These are phyloP conservation scores for Cocos nucifera DNA, from an alignment of 176 grass and related monocot species.

Conservation along the genomic window DNA sequence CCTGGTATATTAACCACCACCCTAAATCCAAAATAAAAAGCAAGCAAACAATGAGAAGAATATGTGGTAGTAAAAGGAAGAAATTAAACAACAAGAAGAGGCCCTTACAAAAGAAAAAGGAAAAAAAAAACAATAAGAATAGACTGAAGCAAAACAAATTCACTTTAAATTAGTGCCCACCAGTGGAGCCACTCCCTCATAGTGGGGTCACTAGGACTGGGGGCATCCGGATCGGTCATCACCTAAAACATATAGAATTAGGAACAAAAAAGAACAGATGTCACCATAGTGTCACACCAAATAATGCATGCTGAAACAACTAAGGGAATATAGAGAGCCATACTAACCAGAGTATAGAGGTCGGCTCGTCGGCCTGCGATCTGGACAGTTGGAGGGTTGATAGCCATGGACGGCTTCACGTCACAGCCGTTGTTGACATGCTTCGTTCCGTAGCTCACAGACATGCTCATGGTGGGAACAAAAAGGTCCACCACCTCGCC, in stretches of 20 bases:
- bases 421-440: slow-evolving; percentile 76
- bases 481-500: slow-evolving; percentile 85
- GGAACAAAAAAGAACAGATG: neutral
- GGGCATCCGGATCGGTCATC: slow-evolving; percentile 86
- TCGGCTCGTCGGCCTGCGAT: slow-evolving; percentile 49
- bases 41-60: too few species aligned
- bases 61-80: too few species aligned
- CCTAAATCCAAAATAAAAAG: too few species aligned
- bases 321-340: neutral
- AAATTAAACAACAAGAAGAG: neutral
- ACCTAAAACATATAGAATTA: slow-evolving; percentile 19
- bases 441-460: slow-evolving; percentile 45
- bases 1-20: too few species aligned
- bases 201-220: slow-evolving; percentile 68
- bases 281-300: neutral
- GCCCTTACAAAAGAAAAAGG: neutral
- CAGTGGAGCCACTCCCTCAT: slow-evolving; percentile 79
- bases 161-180: neutral
- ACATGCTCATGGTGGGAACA: slow-evolving; percentile 56
- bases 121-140: neutral
- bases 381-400: slow-evolving; percentile 33
- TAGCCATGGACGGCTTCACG: slow-evolving; percentile 56
- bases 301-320: neutral
- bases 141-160: too few species aligned
- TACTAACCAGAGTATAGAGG: slow-evolving; percentile 54